Conservation (phyloP, 805 yeast species). For the Kodamaea lidongshanica region DNA sequence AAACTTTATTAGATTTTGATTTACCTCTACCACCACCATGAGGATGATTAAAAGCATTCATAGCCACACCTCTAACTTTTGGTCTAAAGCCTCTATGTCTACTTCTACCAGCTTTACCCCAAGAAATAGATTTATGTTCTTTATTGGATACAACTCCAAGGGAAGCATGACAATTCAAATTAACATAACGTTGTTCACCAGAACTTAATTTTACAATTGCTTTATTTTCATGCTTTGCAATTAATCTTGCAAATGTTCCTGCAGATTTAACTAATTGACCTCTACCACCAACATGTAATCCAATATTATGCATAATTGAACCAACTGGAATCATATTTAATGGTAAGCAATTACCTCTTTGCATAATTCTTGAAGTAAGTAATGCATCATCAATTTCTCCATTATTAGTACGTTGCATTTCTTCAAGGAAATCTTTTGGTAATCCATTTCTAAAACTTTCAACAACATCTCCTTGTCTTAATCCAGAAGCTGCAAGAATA, state of each 20-base stretch:
- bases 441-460: slow-evolving; percentile 88
- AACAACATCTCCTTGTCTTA: slow-evolving; percentile 86
- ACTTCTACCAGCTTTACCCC: slow-evolving; percentile 96
- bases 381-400: slow-evolving; percentile 90
- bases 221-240: slow-evolving; percentile 62
- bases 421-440: slow-evolving; percentile 63
- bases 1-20: slow-evolving; percentile 89
- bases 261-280: slow-evolving; percentile 92
- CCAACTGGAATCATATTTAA: slow-evolving; percentile 92
- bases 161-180: slow-evolving; percentile 85
- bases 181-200: slow-evolving; percentile 91
- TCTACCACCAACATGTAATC: slow-evolving; percentile 62
- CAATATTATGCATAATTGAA: slow-evolving; percentile 80
- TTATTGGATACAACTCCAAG: slow-evolving; percentile 88
- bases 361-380: slow-evolving; percentile 77
- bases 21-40: slow-evolving; percentile 99
- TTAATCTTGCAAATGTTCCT: slow-evolving; percentile 85
- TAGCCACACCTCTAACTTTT: slow-evolving; percentile 94
- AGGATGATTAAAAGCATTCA: slow-evolving; percentile 97
- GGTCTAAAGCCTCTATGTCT: slow-evolving; percentile 94
- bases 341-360: slow-evolving; percentile 93
- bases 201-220: slow-evolving; percentile 80
- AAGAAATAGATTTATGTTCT: slow-evolving; percentile 80
- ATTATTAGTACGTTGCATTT: slow-evolving; percentile 59
- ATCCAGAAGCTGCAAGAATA: slow-evolving; percentile 85